Percentiles rank a stretch among this genome's conserved stretches.
Conservation (phyloP, 2,329 filamentous ascomycete genomes). For the Pezicula rhizophila region DNA sequence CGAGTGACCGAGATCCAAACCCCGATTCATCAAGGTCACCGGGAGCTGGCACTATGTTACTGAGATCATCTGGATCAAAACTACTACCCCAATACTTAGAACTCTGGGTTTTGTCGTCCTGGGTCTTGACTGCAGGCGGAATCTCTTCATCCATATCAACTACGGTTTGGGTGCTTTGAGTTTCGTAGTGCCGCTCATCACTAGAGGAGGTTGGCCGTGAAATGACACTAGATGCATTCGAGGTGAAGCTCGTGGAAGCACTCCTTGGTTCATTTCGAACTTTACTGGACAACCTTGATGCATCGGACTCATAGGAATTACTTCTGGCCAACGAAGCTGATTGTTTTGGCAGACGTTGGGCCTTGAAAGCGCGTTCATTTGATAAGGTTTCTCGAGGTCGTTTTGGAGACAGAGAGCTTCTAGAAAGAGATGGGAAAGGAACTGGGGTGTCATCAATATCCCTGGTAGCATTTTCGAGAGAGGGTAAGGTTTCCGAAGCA, state of each 20-base stretch:
- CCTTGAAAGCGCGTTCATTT: neutral
- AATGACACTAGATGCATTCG: constrained; percentile 12
- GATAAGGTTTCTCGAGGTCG: neutral
- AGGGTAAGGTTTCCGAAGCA: too few relatives aligned
- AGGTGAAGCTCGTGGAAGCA: constrained; percentile 15
- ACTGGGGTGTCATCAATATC: constrained; percentile 3
- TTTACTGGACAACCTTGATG: neutral
- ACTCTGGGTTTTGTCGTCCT: constrained; percentile 5
- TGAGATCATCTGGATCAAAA: constrained; percentile 13
- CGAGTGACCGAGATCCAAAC: too few relatives aligned
- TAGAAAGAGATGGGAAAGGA: neutral
- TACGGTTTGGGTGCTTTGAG: neutral
- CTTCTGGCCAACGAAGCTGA: neutral
- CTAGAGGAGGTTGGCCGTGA: constrained; percentile 3
- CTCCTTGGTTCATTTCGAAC: neutral
- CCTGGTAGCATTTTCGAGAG: neutral
- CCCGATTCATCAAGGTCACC: neutral
- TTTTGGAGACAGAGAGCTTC: neutral
- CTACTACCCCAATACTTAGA: constrained; percentile 19
- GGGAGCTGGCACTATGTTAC: constrained; percentile 4
- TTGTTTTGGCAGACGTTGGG: neutral
- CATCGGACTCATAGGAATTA: neutral
- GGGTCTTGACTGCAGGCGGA: constrained; percentile 2
- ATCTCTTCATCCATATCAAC: constrained; percentile 9
- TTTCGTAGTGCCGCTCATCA: neutral